These are phyloP conservation scores for Phytophthora pisi DNA, from an alignment of 352 stramenopile species.

Conservation along the genomic window DNA sequence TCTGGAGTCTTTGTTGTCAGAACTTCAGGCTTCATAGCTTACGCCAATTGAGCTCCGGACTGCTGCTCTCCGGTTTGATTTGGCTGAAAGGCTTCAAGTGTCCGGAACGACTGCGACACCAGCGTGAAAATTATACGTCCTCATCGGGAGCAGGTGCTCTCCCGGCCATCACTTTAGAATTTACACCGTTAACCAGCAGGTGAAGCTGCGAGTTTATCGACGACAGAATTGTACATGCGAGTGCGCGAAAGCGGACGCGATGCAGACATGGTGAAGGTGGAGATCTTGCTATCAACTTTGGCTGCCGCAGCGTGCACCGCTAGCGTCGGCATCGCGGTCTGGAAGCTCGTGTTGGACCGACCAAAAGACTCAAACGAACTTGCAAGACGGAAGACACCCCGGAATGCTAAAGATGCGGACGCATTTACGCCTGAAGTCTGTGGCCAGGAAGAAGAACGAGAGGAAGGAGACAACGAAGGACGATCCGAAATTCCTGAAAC, in stretches of 20 bases:
- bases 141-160: background rate
- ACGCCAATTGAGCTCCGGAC: background rate
- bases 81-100: background rate
- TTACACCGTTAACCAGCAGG: background rate
- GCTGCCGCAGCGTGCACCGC: conserved; percentile 8
- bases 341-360: conserved; percentile 8
- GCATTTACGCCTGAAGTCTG: too few relatives aligned
- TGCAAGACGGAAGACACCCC: background rate
- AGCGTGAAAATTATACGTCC: background rate
- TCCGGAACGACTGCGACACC: conserved; percentile 1
- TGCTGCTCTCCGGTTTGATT: background rate
- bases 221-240: background rate
- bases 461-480: background rate
- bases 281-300: conserved; percentile 13
- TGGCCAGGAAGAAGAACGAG: background rate
- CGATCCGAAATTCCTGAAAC: background rate
- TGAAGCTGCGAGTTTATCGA: background rate
- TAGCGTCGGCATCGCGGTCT: conserved; percentile 8
- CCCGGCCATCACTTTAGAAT: background rate
- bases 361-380: background rate
- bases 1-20: background rate
- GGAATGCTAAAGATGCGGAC: background rate
- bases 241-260: conserved; percentile 3
- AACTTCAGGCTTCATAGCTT: background rate
- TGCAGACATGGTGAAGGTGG: conserved; percentile 10